Evolutionary conservation across 2,329 filamentous ascomycete genomes (phyloP).

Genomic region (Rachicladosporium sp.): DNA sequence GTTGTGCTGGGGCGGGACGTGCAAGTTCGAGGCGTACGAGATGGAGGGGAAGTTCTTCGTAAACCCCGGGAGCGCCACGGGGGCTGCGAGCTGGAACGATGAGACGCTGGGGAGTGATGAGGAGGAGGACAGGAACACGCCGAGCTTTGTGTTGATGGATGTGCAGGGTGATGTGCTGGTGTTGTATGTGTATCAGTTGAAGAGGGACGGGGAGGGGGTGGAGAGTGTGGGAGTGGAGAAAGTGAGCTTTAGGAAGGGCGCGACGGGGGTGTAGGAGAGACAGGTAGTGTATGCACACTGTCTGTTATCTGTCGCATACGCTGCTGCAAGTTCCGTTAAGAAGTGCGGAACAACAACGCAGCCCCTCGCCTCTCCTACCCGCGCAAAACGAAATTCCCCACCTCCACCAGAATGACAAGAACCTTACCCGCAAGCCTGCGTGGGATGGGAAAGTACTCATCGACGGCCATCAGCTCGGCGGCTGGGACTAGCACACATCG

Average conservation of each 20-base stretch:
- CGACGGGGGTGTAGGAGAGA: background rate
- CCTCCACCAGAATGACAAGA: no score
- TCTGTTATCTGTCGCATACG: no score
- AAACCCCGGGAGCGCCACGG: slow-evolving; percentile 56
- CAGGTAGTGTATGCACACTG: no score
- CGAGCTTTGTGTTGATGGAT: slow-evolving; percentile 96
- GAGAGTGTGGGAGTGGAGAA: slow-evolving; percentile 45
- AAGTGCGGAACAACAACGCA: no score
- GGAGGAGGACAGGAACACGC: slow-evolving; percentile 55
- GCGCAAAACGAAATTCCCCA: no score
- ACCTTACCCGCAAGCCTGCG: no score
- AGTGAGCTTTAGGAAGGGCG: slow-evolving; percentile 42
- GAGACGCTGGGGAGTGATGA: slow-evolving; percentile 23
- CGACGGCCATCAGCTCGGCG: no score
- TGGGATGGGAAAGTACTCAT: no score
- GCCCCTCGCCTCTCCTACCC: no score
- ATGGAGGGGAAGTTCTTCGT: slow-evolving; percentile 62
- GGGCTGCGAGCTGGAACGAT: slow-evolving; percentile 48
- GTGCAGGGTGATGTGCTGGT: slow-evolving; percentile 94
- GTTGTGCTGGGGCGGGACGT: slow-evolving; percentile 56
- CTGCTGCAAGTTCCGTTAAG: no score
- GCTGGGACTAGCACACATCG: no score
- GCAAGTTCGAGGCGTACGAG: slow-evolving; percentile 60
- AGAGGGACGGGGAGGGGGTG: slow-evolving; percentile 39
- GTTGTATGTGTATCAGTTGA: slow-evolving; percentile 71